These are phyloP conservation scores for Phytophthora meadii DNA, from an alignment of 352 stramenopile species.

Conservation along the genomic window DNA sequence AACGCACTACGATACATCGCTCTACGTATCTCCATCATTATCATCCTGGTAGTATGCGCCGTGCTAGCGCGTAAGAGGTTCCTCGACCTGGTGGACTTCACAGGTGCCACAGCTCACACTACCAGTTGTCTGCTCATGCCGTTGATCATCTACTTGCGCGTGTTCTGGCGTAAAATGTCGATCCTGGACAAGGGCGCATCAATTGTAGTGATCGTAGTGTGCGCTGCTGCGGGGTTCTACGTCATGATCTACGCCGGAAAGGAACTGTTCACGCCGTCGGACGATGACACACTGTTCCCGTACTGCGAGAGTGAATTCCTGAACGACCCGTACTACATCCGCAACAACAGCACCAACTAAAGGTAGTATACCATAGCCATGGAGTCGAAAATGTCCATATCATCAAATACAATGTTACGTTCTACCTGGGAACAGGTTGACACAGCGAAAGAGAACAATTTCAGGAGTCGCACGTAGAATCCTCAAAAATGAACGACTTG, in stretches of 20 bases:
- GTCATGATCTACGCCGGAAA: constrained; percentile 62
- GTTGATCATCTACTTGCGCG: constrained; percentile 61
- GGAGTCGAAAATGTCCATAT: background rate
- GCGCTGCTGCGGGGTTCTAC: constrained; percentile 52
- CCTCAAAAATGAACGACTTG: constrained; percentile 9
- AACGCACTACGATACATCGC: constrained; percentile 54
- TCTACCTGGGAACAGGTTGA: background rate
- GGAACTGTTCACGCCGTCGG: constrained; percentile 54
- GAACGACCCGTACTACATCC: constrained; percentile 54
- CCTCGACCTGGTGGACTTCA: constrained; percentile 62
- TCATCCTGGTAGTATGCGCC: constrained; percentile 48
- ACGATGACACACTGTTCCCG: constrained; percentile 51
- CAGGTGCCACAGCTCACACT: constrained; percentile 57
- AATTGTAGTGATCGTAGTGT: constrained; percentile 51
- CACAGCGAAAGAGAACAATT: no score
- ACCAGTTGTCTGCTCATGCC: constrained; percentile 63
- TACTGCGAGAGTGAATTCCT: constrained; percentile 67
- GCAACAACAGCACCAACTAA: constrained; percentile 40
- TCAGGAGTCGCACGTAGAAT: background rate
- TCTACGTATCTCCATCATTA: constrained; percentile 52
- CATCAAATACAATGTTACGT: background rate
- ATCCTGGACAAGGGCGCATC: constrained; percentile 51
- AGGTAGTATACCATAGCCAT: background rate
- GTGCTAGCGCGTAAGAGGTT: constrained; percentile 56
- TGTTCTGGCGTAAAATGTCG: constrained; percentile 49